Base-by-base conservation (phyloP, 441 rosid genomes). In the Populus tomentosa region DNA sequence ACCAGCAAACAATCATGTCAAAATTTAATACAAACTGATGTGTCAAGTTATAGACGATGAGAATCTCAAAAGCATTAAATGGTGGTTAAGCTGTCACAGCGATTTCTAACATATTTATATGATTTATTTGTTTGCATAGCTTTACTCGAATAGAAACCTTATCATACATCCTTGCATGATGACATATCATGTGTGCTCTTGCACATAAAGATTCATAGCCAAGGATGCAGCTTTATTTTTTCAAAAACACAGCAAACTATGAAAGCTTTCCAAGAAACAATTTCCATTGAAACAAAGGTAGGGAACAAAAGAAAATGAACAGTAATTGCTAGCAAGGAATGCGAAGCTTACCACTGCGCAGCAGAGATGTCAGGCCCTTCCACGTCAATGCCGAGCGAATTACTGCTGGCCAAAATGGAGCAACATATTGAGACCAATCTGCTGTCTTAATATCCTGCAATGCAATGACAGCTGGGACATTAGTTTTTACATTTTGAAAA, bases 361-460 rank as follows among this genome's bases (percentile, higher is more conserved):
- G 82, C 67, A 93, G 83, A 11, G 98, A 94, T 8, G 84, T 78
- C 33, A 94, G 70, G 26, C 95, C 98, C 36, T 90, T 93, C 98
- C 97, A 94, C 5, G 97, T 88, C 30, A 91, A 77, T 32, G 95
- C 95, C 0, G 98, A 89, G 70, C 83, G 87, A 64, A 91, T 85
- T 70, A 94, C 98, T 1, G 97, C 97, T 0, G 98, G 97, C 98
- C 98, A 94, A 77, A 94, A 93, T 23, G 98, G 98, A 9, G 98
- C 94, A 6, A 94, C 98, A 30, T 91, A 50, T 72, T 81, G 75
- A 66, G 98, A 86, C 98, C 98, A 94, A 84, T 94, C 98, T 40
- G 87, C 95, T 35, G 84, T 84, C 84, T 85, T 90, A 23, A 94
- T 89, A 63, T 91, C 98, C 98, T 46, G 20, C 56, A 46, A 46